These are phyloP conservation scores for Starmerella stellata DNA, from an alignment of 805 yeast genomes.

Conservation along the genomic window DNA sequence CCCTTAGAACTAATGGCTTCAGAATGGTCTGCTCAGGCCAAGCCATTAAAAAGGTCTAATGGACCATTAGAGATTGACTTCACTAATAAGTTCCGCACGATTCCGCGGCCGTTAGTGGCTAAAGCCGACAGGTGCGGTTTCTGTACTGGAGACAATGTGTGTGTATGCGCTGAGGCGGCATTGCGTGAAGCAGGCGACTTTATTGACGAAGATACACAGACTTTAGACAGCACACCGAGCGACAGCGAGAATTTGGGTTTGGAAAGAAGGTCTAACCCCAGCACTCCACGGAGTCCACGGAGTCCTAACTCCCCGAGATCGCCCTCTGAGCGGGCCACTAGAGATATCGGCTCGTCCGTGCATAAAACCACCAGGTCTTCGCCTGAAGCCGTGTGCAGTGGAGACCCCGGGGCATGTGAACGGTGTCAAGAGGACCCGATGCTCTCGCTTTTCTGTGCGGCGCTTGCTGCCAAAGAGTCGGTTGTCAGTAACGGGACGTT, in stretches of 20 bases:
- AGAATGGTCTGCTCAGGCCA: conserved; percentile 18
- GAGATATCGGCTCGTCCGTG: too few relatives aligned
- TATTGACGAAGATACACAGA: not conserved
- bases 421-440: conserved; percentile 77
- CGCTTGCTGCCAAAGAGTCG: conserved; percentile 38
- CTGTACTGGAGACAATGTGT: conserved; percentile 80
- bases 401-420: conserved; percentile 71
- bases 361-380: not conserved
- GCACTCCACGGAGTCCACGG: not conserved
- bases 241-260: not conserved
- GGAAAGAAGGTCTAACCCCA: too few relatives aligned
- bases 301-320: not conserved
- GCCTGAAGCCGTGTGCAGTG: conserved; percentile 35
- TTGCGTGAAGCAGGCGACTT: conserved; percentile 19
- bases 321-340: too few relatives aligned
- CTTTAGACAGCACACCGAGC: not conserved
- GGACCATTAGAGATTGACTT: conserved; percentile 16
- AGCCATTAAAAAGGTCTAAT: conserved; percentile 16
- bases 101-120: conserved; percentile 8
- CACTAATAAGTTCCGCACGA: conserved; percentile 12
- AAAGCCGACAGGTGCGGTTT: conserved; percentile 67
- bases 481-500: conserved; percentile 25
- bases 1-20: conserved; percentile 15
- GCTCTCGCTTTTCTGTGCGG: conserved; percentile 75
- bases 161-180: conserved; percentile 71